Evolutionary conservation across 2,329 filamentous ascomycete species (phyloP), one percentile per base, ranked within the genome.

Genomic region (Fonsecaea erecta): DNA sequence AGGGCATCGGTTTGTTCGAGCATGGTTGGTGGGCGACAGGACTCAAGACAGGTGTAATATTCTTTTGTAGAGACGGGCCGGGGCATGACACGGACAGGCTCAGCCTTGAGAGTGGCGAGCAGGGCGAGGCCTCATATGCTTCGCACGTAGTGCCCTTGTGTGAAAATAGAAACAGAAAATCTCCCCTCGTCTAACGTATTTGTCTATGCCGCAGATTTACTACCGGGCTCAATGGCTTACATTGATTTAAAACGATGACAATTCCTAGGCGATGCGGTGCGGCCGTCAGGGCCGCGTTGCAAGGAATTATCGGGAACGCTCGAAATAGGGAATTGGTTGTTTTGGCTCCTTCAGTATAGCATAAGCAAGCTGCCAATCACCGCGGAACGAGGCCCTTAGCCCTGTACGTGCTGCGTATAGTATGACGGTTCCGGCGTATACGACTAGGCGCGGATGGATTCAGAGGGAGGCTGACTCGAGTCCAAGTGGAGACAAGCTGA

Each of bases 161-260:
- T 32, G 64, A 60, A 53, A 51, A 63, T 52, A 63, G 43, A 55
- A 60, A 37, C 60, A 63, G 54, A 52, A 32, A 65, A 65, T 66
- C 64, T 66, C 64, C 55, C 35, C 64, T 66, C 64, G 26, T 43
- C 21, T 24, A 26, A 4, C 11, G n/a, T 26, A 3, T 12, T 32
- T 30, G 11, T 30, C 3, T 18, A 32, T 32, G 9, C n/a, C n/a
- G 24, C 48, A 8, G 21, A 48, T 48, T 48, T 2, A 24, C 24
- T 48, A 24, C 43, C 2, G 18, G 43, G 9, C 2, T 48, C 8
- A 16, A n/a, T 11, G 37, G n/a, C 16, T 16, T 4, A 12, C 43
- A 24, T 8, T 24, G 18, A 24, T 46, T n/a, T n/a, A n/a, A 24
- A 48, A 8, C 12, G 43, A 48, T 48, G 43, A 48, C 43, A 48